Conservation (phyloP, 768 basidiomycete genomes). For the Podaxis sp. region DNA sequence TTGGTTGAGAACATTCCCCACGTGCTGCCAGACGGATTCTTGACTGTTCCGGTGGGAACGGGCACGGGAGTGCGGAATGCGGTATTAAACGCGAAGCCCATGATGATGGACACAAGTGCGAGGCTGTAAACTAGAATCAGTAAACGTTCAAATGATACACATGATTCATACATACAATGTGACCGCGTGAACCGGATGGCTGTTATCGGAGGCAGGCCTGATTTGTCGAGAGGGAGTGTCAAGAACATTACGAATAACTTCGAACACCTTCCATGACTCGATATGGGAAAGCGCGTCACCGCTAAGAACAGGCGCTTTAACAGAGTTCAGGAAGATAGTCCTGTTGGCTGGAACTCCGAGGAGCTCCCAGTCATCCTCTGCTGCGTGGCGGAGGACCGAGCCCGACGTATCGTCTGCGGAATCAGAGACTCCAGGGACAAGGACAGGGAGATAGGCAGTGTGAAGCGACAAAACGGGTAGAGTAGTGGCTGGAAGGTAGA, state of each 20-base stretch:
- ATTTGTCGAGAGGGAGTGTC: constrained; percentile 36
- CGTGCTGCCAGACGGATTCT: constrained; percentile 23
- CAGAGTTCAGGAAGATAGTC: constrained; percentile 37
- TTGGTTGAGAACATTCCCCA: constrained; percentile 41
- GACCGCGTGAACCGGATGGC: constrained; percentile 56
- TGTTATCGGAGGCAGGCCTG: constrained; percentile 40
- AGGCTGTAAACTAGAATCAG: constrained; percentile 43
- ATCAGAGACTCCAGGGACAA: constrained; percentile 31
- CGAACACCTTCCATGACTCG: constrained; percentile 41
- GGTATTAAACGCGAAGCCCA: constrained; percentile 58
- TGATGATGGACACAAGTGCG: constrained; percentile 66
- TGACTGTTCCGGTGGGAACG: constrained; percentile 33
- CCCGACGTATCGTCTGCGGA: constrained; percentile 21
- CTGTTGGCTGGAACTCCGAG: constrained; percentile 41
- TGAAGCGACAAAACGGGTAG: constrained; percentile 37
- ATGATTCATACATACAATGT: constrained; percentile 55
- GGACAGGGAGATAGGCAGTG: constrained; percentile 59
- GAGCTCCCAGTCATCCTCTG: constrained; percentile 43
- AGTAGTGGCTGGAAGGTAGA: constrained; percentile 59
- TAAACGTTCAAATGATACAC: constrained; percentile 16
- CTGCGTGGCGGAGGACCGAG: constrained; percentile 28
- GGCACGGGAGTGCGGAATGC: constrained; percentile 39
- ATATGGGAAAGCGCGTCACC: constrained; percentile 42
- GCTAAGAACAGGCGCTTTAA: constrained; percentile 43
- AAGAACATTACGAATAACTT: constrained; percentile 46